Conservation (phyloP, 345 rosid species). For the Lumnitzera racemosa region DNA sequence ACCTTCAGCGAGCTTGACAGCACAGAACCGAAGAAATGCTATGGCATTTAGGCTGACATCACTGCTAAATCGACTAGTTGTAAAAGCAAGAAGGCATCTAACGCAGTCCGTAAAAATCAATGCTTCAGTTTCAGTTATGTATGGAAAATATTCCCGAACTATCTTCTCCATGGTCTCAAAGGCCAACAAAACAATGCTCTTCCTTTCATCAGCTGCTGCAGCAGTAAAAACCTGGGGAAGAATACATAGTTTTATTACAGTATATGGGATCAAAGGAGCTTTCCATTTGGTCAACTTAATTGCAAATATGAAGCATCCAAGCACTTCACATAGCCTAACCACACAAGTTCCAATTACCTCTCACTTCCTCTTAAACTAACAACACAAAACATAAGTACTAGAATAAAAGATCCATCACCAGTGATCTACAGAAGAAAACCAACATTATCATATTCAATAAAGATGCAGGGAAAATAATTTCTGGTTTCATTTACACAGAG, state of each 20-base stretch:
- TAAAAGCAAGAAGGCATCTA: constrained; percentile 86
- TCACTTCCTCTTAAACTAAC: too few relatives aligned
- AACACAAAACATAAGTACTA: too few relatives aligned
- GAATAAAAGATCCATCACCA: too few relatives aligned
- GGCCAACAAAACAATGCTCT: constrained; percentile 77
- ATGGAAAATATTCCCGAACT: constrained; percentile 84
- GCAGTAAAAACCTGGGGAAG: constrained; percentile 63
- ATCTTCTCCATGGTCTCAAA: constrained; percentile 95
- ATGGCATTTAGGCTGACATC: constrained; percentile 96
- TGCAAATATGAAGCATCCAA: too few relatives aligned
- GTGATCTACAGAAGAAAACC: too few relatives aligned
- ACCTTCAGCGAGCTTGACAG: constrained; percentile 87
- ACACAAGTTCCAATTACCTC: too few relatives aligned
- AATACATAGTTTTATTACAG: background rate
- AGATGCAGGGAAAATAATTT: too few relatives aligned
- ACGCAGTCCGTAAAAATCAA: constrained; percentile 90
- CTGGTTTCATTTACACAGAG: too few relatives aligned
- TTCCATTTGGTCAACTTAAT: too few relatives aligned
- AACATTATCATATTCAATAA: too few relatives aligned
- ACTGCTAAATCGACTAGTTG: constrained; percentile 72
- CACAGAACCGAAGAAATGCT: constrained; percentile 93
- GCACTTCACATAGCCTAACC: too few relatives aligned
- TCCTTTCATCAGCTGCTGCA: constrained; percentile 88
- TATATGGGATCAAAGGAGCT: too few relatives aligned
- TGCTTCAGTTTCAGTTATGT: constrained; percentile 92